These are phyloP conservation scores for Xylaria sp. DNA, from an alignment of 2,329 filamentous ascomycete species.

Conservation along the genomic window DNA sequence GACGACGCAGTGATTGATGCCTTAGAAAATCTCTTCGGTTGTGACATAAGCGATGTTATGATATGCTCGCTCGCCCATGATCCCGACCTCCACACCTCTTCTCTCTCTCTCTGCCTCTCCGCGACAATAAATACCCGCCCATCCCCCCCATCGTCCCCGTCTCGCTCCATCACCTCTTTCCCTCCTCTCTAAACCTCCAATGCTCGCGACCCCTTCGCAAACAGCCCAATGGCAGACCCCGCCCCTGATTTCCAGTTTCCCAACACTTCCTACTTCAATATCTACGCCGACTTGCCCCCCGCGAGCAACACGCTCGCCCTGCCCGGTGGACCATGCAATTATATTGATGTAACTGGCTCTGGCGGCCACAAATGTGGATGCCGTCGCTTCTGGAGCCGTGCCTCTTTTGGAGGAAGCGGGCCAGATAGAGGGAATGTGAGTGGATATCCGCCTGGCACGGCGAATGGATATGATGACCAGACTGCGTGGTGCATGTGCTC, in stretches of 20 bases:
- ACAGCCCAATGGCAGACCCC: conserved; percentile 48
- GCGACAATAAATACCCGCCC: conserved; percentile 26
- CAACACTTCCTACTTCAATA: conserved; percentile 48
- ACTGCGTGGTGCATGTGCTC: conserved; percentile 56
- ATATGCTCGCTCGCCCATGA: conserved; percentile 26
- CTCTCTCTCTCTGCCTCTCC: conserved; percentile 1
- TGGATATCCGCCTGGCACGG: conserved; percentile 24
- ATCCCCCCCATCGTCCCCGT: conserved; percentile 17
- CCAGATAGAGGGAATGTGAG: conserved; percentile 28
- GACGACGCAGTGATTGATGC: conserved; percentile 36
- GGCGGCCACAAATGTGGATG: conserved; percentile 53
- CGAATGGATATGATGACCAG: conserved; percentile 36
- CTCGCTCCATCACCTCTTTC: conserved; percentile 12
- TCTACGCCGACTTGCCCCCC: conserved; percentile 45
- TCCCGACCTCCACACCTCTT: conserved; percentile 16
- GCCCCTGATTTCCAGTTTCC: conserved; percentile 42
- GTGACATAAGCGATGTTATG: conserved; percentile 31
- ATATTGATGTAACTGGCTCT: conserved; percentile 49
- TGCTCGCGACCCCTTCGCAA: conserved; percentile 32
- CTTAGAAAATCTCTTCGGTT: conserved; percentile 32
- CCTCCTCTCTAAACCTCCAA: conserved; percentile 23
- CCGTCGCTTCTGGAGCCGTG: conserved; percentile 55
- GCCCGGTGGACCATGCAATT: conserved; percentile 53
- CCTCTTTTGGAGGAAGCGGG: conserved; percentile 28
- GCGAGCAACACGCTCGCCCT: conserved; percentile 33